phyloP scores from a whole-genome alignment of 2,329 filamentous ascomycete genomes.

The Aspergillus amoenus region DNA sequence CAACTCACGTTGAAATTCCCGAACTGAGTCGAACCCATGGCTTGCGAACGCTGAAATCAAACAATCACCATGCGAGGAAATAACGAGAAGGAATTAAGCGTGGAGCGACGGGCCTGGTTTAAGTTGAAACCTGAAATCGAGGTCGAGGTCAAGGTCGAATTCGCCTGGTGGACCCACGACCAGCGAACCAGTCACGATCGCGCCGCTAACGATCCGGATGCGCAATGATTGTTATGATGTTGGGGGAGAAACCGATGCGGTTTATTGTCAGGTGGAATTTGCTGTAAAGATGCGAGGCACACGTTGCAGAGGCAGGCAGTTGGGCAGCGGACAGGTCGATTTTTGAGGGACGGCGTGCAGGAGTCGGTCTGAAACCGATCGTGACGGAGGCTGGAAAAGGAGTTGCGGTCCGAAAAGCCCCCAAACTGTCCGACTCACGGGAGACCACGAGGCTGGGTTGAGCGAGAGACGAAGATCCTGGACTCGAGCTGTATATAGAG shows the following conservation, averaged over 20 bases:
- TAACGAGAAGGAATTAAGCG: conserved; percentile 2
- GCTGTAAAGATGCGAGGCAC: neutral
- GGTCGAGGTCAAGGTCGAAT: conserved; percentile 10
- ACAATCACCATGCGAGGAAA: conserved; percentile 15
- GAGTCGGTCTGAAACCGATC: conserved; percentile 5
- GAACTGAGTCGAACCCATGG: conserved; percentile 56
- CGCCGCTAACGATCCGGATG: conserved; percentile 23
- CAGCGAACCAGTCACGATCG: conserved; percentile 22
- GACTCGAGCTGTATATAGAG: neutral
- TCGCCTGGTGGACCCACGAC: conserved; percentile 26
- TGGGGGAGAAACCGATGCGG: neutral
- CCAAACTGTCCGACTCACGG: neutral
- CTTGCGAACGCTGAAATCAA: conserved; percentile 18
- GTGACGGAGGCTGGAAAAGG: neutral
- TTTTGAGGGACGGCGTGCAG: conserved; percentile 4
- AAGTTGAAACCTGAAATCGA: neutral
- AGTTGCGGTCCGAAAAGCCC: neutral
- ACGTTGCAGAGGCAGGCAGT: neutral
- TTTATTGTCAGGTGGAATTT: neutral
- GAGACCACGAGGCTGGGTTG: neutral
- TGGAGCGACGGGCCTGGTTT: conserved; percentile 13
- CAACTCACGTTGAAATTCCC: conserved; percentile 57
- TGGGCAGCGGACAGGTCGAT: conserved; percentile 7
- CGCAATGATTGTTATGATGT: conserved; percentile 7
- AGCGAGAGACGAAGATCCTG: neutral